phyloP scores from a whole-genome alignment of 208 protist species.

The Acanthamoeba pearcei region DNA sequence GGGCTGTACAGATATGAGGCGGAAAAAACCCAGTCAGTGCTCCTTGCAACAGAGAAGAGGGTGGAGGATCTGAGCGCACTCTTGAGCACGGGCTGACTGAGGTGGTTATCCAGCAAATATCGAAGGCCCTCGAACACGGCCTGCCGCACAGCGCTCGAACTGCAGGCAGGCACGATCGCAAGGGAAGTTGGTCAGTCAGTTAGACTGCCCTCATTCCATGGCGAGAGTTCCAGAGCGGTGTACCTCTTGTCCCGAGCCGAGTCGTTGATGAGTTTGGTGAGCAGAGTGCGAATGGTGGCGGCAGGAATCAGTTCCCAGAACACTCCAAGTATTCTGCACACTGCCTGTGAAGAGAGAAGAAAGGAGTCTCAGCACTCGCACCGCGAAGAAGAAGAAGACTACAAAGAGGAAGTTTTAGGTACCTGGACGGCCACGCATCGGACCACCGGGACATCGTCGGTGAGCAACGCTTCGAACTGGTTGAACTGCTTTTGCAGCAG shows the following conservation, averaged over 20 bases:
- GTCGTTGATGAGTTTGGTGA: constrained; percentile 77
- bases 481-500: constrained; percentile 85
- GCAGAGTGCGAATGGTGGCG: constrained; percentile 47
- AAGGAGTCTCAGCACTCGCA: neutral
- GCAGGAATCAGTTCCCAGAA: constrained; percentile 89
- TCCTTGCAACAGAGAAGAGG: neutral
- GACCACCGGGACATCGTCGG: constrained; percentile 83
- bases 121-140: constrained; percentile 83
- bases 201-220: neutral
- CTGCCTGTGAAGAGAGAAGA: constrained; percentile 36
- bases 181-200: neutral
- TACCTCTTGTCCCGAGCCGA: constrained; percentile 78
- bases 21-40: neutral
- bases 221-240: neutral
- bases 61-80: too few relatives aligned
- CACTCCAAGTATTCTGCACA: constrained; percentile 79
- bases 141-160: constrained; percentile 77
- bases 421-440: constrained; percentile 76
- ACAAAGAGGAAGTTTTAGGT: neutral
- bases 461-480: constrained; percentile 80
- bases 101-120: constrained; percentile 84
- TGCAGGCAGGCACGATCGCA: neutral
- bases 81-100: constrained; percentile 78
- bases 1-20: neutral
- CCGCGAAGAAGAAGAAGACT: too few relatives aligned